phyloP scores from a whole-genome alignment of 2,329 filamentous ascomycete species.

The Stachybotrys elegans region DNA sequence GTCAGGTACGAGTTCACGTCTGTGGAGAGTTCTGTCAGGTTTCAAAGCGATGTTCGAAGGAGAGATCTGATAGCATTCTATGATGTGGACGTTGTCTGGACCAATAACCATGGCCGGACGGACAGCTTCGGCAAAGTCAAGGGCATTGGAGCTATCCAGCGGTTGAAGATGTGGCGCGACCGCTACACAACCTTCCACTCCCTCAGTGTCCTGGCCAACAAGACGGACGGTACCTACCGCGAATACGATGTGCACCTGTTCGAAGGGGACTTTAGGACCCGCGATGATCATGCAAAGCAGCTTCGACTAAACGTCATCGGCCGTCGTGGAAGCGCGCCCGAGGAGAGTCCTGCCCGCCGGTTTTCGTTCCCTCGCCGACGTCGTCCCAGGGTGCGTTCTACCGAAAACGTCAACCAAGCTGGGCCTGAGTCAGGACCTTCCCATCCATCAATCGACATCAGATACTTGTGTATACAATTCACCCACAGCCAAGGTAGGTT shows the following conservation, averaged over 20 bases:
- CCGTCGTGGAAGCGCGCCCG: slow-evolving; percentile 35
- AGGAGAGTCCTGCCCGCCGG: slow-evolving; percentile 30
- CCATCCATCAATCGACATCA: slow-evolving; percentile 32
- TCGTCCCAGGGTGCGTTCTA: slow-evolving; percentile 31
- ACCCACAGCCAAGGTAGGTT: slow-evolving; percentile 39
- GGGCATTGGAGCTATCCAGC: slow-evolving; percentile 46
- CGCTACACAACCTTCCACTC: slow-evolving; percentile 42
- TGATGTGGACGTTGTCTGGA: slow-evolving; percentile 49
- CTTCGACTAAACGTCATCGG: slow-evolving; percentile 36
- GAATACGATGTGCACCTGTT: slow-evolving; percentile 45
- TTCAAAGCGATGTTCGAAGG: slow-evolving; percentile 43
- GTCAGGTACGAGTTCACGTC: slow-evolving; percentile 48
- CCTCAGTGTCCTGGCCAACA: slow-evolving; percentile 42
- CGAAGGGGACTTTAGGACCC: slow-evolving; percentile 38
- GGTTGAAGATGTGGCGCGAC: slow-evolving; percentile 48
- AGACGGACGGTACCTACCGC: slow-evolving; percentile 38
- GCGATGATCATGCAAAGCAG: slow-evolving; percentile 40
- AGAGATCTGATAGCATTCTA: slow-evolving; percentile 46
- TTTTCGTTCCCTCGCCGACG: slow-evolving; percentile 39
- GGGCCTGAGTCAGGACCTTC: slow-evolving; percentile 16
- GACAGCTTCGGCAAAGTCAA: slow-evolving; percentile 45
- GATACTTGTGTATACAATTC: slow-evolving; percentile 46
- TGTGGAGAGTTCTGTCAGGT: slow-evolving; percentile 39
- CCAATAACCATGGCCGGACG: slow-evolving; percentile 42
- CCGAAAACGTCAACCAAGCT: slow-evolving; percentile 13